phyloP scores from a whole-genome alignment of 2,329 filamentous ascomycete genomes.

The Verticillium longisporum region DNA sequence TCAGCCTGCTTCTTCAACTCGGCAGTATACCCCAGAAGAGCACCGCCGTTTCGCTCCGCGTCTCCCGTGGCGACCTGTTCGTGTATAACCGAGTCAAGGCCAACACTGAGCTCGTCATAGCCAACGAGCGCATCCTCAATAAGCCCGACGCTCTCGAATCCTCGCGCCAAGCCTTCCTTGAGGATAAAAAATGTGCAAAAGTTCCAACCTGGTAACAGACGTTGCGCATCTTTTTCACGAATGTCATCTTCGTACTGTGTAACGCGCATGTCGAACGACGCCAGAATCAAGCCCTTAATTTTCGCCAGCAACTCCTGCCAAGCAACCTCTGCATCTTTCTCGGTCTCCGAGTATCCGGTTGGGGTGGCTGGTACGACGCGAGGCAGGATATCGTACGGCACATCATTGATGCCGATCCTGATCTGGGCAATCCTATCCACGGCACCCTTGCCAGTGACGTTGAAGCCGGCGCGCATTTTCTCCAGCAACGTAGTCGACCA shows the following conservation, averaged over 20 bases:
- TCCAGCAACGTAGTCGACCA: constrained; percentile 80
- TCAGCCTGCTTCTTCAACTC: constrained; percentile 60
- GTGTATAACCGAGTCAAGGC: constrained; percentile 73
- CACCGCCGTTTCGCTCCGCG: constrained; percentile 61
- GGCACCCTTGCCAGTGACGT: constrained; percentile 64
- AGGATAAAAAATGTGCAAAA: constrained; percentile 99
- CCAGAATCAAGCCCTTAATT: constrained; percentile 78
- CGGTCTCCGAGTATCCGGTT: constrained; percentile 60
- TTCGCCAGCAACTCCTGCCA: constrained; percentile 82
- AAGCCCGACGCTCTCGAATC: constrained; percentile 92
- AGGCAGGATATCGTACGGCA: constrained; percentile 58
- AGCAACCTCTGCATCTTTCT: constrained; percentile 71
- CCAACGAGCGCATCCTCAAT: constrained; percentile 92
- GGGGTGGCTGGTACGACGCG: constrained; percentile 57
- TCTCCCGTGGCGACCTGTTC: constrained; percentile 59
- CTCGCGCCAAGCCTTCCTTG: constrained; percentile 88
- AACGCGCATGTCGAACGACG: constrained; percentile 85
- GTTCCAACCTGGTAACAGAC: constrained; percentile 89
- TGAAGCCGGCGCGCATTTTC: constrained; percentile 86
- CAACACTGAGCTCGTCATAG: constrained; percentile 89
- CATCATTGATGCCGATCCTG: constrained; percentile 65
- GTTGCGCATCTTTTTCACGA: constrained; percentile 83
- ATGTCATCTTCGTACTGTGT: constrained; percentile 97
- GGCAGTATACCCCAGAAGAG: constrained; percentile 65
- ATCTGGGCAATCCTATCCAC: constrained; percentile 81